Percentiles rank a stretch among this genome's conserved stretches.
Evolutionary conservation across 345 rosid genomes (phyloP).

Genomic region (Populus simonii): DNA sequence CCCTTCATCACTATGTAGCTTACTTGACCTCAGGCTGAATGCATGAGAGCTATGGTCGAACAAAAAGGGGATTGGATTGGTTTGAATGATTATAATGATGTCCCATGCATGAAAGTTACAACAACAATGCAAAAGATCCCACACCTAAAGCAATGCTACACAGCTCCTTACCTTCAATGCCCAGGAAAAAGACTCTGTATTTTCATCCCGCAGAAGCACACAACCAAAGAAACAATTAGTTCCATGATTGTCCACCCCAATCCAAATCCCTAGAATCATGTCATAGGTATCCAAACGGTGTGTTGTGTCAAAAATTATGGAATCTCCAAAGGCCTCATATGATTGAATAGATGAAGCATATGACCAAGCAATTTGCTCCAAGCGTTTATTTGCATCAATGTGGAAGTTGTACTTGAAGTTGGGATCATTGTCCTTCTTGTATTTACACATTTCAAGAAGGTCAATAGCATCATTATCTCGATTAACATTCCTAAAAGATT

Average conservation of each 20-base stretch:
- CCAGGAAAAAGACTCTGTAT: conserved; percentile 56
- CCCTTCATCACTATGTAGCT: neutral
- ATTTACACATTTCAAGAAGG: conserved; percentile 58
- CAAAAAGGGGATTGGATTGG: neutral
- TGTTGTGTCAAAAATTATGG: conserved; percentile 48
- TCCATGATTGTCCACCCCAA: conserved; percentile 62
- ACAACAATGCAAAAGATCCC: neutral
- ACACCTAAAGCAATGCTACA: neutral
- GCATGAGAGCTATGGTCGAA: neutral
- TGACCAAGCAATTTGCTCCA: conserved; percentile 58
- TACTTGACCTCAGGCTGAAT: neutral
- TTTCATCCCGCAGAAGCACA: conserved; percentile 54
- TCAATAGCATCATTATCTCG: conserved; percentile 51
- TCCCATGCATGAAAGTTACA: neutral
- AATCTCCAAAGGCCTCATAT: conserved; percentile 57
- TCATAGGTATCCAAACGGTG: conserved; percentile 55
- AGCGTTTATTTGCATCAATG: conserved; percentile 46
- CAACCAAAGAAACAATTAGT: conserved; percentile 46
- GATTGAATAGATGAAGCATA: conserved; percentile 48
- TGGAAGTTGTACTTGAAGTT: conserved; percentile 49
- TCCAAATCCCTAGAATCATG: conserved; percentile 56
- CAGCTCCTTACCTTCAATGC: conserved; percentile 49
- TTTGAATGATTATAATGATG: neutral
- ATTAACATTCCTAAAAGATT: conserved; percentile 50
- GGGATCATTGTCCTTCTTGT: conserved; percentile 46